A percentile compares a stretch with the other conserved stretches of the same genome.
Conservation (phyloP, 192 early-diverging fungal genomes). For the Coemansia sp. region DNA sequence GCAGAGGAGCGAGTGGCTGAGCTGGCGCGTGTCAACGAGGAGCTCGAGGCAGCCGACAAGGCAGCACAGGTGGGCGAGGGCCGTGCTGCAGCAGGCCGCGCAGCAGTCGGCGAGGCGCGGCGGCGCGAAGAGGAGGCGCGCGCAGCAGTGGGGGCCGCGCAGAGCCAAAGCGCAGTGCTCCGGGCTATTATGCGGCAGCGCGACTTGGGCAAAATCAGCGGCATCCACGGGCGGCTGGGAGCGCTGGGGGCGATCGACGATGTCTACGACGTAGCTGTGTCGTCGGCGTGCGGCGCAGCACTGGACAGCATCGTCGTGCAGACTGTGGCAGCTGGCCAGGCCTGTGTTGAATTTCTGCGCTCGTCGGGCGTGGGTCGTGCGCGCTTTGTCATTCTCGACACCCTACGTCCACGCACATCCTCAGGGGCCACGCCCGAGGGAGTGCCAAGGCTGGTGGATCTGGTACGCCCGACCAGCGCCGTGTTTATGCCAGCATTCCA, state of each 20-base stretch:
- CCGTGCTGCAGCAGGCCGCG: slow-evolving; percentile 48
- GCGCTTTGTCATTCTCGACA: slow-evolving; percentile 80
- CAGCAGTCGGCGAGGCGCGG: slow-evolving; percentile 48
- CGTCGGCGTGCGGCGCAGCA: slow-evolving; percentile 75
- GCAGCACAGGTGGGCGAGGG: slow-evolving; percentile 39
- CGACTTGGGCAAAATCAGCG: slow-evolving; percentile 71
- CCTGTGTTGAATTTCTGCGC: slow-evolving; percentile 88
- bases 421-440: slow-evolving; percentile 72
- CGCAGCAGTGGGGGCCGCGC: slow-evolving; percentile 61
- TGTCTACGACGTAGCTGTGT: slow-evolving; percentile 94
- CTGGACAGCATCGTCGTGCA: slow-evolving; percentile 94
- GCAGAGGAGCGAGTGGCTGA: slow-evolving; percentile 46
- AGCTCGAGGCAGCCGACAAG: slow-evolving; percentile 59
- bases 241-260: slow-evolving; percentile 93
- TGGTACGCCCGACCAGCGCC: slow-evolving; percentile 76
- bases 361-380: slow-evolving; percentile 86
- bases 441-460: slow-evolving; percentile 87
- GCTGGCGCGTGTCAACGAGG: slow-evolving; percentile 52
- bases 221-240: slow-evolving; percentile 89
- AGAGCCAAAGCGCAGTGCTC: slow-evolving; percentile 71
- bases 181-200: slow-evolving; percentile 70
- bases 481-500: slow-evolving; percentile 85
- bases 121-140: slow-evolving; percentile 75
- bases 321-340: slow-evolving; percentile 80
- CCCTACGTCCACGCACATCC: slow-evolving; percentile 61